Evolutionary conservation across 1,284 basidiomycete species (phyloP).

Genomic region (Microbotryum silenes-acaulis): DNA sequence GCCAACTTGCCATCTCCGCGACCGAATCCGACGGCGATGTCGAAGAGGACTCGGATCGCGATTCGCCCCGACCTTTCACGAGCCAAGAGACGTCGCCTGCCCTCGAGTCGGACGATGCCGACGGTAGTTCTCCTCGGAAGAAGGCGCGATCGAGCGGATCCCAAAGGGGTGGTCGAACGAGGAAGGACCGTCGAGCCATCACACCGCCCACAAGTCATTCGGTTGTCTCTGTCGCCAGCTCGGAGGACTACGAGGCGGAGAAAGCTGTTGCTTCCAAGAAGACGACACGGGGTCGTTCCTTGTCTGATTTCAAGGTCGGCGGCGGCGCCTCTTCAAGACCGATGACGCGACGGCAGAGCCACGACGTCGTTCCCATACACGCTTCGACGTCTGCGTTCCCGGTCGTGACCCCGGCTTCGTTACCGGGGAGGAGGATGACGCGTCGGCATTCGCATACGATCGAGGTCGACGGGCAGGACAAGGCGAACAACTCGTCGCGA

Average conservation of each 20-base stretch:
- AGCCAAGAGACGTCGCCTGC: conserved; percentile 23
- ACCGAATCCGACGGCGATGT: conserved; percentile 2
- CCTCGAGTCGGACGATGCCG: not conserved
- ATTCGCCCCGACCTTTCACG: conserved; percentile 22
- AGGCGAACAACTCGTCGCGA: not conserved
- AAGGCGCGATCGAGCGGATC: not conserved
- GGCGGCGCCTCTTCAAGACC: too few relatives aligned
- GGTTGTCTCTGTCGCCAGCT: not conserved
- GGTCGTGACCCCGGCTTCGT: not conserved
- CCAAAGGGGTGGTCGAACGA: conserved; percentile 1
- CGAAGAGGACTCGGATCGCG: conserved; percentile 8
- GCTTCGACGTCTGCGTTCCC: not conserved
- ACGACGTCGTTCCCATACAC: not conserved
- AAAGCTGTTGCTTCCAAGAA: too few relatives aligned
- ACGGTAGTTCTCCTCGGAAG: not conserved
- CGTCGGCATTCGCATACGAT: conserved; percentile 4
- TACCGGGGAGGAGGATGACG: not conserved
- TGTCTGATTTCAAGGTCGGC: too few relatives aligned
- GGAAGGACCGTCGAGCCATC: not conserved
- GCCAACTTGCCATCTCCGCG: not conserved
- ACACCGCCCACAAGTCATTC: not conserved
- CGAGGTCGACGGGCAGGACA: not conserved
- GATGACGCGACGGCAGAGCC: not conserved
- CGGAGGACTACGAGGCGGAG: too few relatives aligned
- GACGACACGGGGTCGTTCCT: too few relatives aligned